Evolutionary conservation across 768 basidiomycete species (phyloP).

Genomic region (Lactarius quietus): DNA sequence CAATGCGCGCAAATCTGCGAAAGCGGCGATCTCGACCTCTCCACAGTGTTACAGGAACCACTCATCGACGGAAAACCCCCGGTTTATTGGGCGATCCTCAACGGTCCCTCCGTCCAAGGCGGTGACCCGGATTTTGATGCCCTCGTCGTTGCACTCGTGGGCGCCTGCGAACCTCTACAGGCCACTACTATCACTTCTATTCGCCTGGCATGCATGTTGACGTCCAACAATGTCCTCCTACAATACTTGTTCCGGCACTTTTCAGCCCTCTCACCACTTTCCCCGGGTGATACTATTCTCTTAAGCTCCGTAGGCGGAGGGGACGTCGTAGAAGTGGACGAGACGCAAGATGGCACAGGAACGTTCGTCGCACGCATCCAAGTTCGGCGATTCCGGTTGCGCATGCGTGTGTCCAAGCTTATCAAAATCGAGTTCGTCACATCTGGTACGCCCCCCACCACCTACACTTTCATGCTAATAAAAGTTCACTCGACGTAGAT

Average conservation of each 20-base stretch:
- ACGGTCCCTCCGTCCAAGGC: slow-evolving; percentile 36
- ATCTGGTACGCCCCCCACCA: slow-evolving; percentile 37
- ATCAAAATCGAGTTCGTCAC: slow-evolving; percentile 66
- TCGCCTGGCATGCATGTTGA: slow-evolving; percentile 61
- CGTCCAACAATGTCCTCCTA: slow-evolving; percentile 57
- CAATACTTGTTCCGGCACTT: slow-evolving; percentile 49
- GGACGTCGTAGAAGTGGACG: slow-evolving; percentile 47
- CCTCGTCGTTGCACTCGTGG: slow-evolving; percentile 49
- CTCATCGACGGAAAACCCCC: slow-evolving; percentile 62
- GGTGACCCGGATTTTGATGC: slow-evolving; percentile 20
- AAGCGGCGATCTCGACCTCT: slow-evolving; percentile 45
- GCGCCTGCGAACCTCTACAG: slow-evolving; percentile 40
- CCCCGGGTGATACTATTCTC: slow-evolving; percentile 48
- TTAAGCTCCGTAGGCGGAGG: slow-evolving; percentile 41
- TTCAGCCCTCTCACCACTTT: slow-evolving; percentile 48
- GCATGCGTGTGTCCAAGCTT: slow-evolving; percentile 59
- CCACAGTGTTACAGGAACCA: slow-evolving; percentile 55
- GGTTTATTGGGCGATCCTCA: slow-evolving; percentile 68
- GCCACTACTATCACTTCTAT: slow-evolving; percentile 39
- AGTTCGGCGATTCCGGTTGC: slow-evolving; percentile 59
- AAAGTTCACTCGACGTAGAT: slow-evolving; percentile 33
- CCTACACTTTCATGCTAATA: neutral
- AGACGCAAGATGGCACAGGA: slow-evolving; percentile 38
- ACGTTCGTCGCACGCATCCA: slow-evolving; percentile 52
- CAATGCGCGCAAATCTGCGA: slow-evolving; percentile 60